Percentiles rank a stretch among this genome's conserved stretches.
These are phyloP conservation scores for Backusella luteola DNA, from an alignment of 192 early-diverging fungal genomes.

Conservation along the genomic window DNA sequence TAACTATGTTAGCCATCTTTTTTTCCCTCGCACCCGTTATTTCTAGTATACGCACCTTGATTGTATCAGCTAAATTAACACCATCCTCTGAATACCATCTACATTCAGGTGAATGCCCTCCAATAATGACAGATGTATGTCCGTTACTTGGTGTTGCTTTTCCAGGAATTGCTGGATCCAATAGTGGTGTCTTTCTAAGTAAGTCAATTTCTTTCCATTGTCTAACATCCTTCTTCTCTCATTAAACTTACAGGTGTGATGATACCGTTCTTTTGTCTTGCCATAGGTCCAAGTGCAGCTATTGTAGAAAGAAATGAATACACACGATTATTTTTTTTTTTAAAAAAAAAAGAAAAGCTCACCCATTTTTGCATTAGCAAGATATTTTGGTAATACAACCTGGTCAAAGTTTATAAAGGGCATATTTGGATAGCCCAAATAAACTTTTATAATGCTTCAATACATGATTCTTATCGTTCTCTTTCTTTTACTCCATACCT, in stretches of 20 bases:
- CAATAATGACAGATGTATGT: constrained; percentile 18
- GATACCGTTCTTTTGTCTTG: constrained; percentile 31
- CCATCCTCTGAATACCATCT: constrained; percentile 39
- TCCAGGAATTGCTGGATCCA: neutral
- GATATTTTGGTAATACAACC: constrained; percentile 31
- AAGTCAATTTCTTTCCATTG: neutral
- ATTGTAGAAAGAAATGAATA: neutral
- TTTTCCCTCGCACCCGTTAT: neutral
- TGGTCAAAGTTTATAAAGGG: constrained; percentile 38
- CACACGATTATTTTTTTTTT: neutral
- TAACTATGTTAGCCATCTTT: neutral
- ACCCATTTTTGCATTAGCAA: constrained; percentile 34
- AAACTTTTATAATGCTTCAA: constrained; percentile 13
- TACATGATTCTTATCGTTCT: neutral
- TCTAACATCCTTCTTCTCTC: neutral
- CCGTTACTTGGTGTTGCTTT: neutral
- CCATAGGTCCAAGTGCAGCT: constrained; percentile 26
- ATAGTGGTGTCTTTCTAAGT: constrained; percentile 10
- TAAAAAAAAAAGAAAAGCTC: neutral
- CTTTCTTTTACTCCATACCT: constrained; percentile 13
- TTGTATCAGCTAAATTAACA: constrained; percentile 19
- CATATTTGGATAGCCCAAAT: constrained; percentile 27
- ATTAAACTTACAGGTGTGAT: constrained; percentile 13
- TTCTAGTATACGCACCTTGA: constrained; percentile 20
- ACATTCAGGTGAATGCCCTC: constrained; percentile 25